A percentile compares a stretch with the other conserved stretches of the same genome.
Evolutionary conservation across 257 asterid genomes (phyloP).

Genomic region (Solanum ahanhuiri): DNA sequence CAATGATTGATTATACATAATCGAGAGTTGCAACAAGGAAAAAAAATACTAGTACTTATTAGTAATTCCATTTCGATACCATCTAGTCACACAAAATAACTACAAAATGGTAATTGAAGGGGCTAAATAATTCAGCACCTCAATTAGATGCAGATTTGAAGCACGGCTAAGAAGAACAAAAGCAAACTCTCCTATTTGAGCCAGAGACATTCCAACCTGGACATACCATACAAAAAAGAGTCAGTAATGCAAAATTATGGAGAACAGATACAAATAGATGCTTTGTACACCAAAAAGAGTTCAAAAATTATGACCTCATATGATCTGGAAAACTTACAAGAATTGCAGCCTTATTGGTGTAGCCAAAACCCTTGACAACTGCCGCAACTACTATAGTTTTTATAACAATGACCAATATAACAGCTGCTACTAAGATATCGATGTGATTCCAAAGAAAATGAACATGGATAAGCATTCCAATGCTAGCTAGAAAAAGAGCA

Average conservation of each 20-base stretch:
- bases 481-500: constrained; percentile 83
- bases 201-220: constrained; percentile 88
- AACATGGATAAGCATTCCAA: constrained; percentile 81
- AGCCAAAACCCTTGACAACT: constrained; percentile 77
- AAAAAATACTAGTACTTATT: not conserved
- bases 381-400: constrained; percentile 54
- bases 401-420: constrained; percentile 51
- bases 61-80: not conserved
- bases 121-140: constrained; percentile 22
- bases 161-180: constrained; percentile 87
- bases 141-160: constrained; percentile 67
- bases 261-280: not conserved
- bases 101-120: not conserved
- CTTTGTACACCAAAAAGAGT: not conserved
- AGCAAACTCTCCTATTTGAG: constrained; percentile 89
- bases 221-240: not conserved
- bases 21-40: not conserved
- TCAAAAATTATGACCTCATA: not conserved
- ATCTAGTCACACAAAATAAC: not conserved
- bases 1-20: not conserved
- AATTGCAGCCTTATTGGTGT: constrained; percentile 63
- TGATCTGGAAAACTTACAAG: constrained; percentile 35
- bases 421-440: constrained; percentile 75
- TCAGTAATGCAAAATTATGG: not conserved
- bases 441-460: constrained; percentile 87